phyloP scores from a whole-genome alignment of 352 stramenopile genomes.

The Globisporangium uncinulatum region DNA sequence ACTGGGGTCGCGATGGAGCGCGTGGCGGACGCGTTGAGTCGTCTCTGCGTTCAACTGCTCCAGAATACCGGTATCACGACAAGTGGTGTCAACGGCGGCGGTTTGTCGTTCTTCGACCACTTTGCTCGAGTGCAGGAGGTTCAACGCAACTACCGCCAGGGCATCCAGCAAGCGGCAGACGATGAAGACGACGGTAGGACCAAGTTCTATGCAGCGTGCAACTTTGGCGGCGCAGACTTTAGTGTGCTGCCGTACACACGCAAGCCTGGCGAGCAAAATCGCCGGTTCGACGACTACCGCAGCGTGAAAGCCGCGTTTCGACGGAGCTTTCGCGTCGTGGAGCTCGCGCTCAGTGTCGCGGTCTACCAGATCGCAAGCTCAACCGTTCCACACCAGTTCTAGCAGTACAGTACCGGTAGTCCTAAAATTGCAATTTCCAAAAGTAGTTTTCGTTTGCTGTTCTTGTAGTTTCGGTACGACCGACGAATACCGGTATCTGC shows the following conservation, averaged over 20 bases:
- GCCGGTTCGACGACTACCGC: constrained; percentile 6
- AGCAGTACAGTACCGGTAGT: too few species aligned
- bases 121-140: constrained; percentile 2
- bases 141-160: constrained; percentile 4
- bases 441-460: too few species aligned
- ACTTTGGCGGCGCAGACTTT: constrained; percentile 8
- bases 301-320: constrained; percentile 7
- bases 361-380: constrained; percentile 8
- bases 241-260: constrained; percentile 2
- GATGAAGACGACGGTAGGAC: background rate
- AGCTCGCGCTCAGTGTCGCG: constrained; percentile 8
- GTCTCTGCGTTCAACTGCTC: constrained; percentile 6
- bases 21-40: constrained; percentile 4
- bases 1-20: background rate
- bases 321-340: constrained; percentile 5
- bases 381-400: too few species aligned
- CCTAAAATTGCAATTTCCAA: too few species aligned
- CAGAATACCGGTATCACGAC: background rate
- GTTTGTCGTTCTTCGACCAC: background rate
- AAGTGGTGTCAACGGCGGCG: background rate
- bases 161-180: background rate
- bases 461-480: too few species aligned
- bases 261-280: background rate
- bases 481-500: too few species aligned
- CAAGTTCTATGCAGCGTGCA: constrained; percentile 12